Conservation (phyloP, 352 stramenopile genomes). For the Phytopythium delawarense region DNA sequence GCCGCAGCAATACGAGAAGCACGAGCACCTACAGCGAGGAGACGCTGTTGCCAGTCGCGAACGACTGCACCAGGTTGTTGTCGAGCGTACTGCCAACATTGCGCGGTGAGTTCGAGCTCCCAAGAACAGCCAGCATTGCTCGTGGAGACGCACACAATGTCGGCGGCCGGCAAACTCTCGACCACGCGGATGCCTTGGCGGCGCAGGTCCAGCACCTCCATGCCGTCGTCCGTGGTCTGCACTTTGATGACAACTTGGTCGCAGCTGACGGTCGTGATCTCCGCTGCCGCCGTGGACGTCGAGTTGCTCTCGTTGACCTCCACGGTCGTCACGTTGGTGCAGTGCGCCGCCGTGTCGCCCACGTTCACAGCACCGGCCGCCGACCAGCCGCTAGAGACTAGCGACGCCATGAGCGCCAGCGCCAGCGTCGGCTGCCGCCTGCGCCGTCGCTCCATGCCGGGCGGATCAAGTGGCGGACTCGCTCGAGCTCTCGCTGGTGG, state of each 20-base stretch:
- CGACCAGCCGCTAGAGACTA: constrained; percentile 3
- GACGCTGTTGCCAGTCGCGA: constrained; percentile 15
- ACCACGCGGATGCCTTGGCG: constrained; percentile 16
- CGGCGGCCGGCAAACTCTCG: constrained; percentile 14
- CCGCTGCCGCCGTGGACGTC: constrained; percentile 6
- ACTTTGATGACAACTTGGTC: constrained; percentile 17
- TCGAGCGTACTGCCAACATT: constrained; percentile 15
- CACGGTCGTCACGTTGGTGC: constrained; percentile 27
- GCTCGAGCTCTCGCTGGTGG: not conserved
- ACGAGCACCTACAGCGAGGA: constrained; percentile 14
- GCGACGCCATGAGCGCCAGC: constrained; percentile 4
- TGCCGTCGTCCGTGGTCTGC: constrained; percentile 3
- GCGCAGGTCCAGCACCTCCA: constrained; percentile 17
- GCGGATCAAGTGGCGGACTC: not conserved
- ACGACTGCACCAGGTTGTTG: constrained; percentile 22
- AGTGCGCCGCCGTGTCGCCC: constrained; percentile 21
- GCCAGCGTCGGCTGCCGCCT: constrained; percentile 8
- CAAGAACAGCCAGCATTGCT: not conserved
- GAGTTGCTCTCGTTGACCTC: constrained; percentile 9
- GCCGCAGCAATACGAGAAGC: not conserved
- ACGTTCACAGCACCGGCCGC: constrained; percentile 19
- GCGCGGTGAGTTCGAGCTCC: not conserved
- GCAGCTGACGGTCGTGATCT: constrained; percentile 17
- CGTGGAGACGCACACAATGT: constrained; percentile 17
- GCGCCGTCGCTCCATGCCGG: constrained; percentile 3